Evolutionary conservation across 108 stramenopile species (phyloP), one percentile per base, ranked within the genome.

Genomic region (Bacterosira constricta): DNA sequence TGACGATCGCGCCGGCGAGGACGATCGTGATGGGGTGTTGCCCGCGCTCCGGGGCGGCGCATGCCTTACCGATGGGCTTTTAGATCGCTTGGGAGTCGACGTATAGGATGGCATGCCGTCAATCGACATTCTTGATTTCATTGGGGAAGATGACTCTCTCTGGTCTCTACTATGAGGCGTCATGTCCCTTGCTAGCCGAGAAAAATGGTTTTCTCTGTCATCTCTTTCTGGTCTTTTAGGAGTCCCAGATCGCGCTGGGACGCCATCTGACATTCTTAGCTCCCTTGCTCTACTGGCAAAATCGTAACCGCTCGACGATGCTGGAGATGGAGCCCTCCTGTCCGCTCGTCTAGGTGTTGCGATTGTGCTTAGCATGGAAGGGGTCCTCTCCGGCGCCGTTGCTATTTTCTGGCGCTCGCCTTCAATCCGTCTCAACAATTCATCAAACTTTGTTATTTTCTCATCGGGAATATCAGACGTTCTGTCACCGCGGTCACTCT

Each of bases 261-360:
- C 37, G 7, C 34, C 35, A 26, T 71, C 77, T 29, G 77, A 71
- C 77, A 66, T 78, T 51, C 69, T 54, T 4, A 78, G 64, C 64
- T 78, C 77, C 29, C 30, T 51, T 12, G 77, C 77, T 71, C 77
- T 46, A 32, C 66, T 45, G 0, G 77, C 69, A 66, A 69, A 78
- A 27, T 53, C 64, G 44, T 51, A 78, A 15, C 49, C 70, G 18
- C 45, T 23, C 3, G 45, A 52, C 15, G 66, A 35, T 23, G 46
- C 32, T 31, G 32, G 44, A 34, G 64, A 49, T 35, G 10, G 62
- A 46, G 29, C 21, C n/a, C 2, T 32, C 62, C 9, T 26, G 21
- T 34, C 37, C 37, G 42, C 61, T n/a, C n/a, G n/a, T n/a, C n/a
- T n/a, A n/a, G n/a, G n/a, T n/a, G n/a, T n/a, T n/a, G n/a, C n/a